Evolutionary conservation across 2,329 filamentous ascomycete species (phyloP).

Genomic region (Triangularia setosa): DNA sequence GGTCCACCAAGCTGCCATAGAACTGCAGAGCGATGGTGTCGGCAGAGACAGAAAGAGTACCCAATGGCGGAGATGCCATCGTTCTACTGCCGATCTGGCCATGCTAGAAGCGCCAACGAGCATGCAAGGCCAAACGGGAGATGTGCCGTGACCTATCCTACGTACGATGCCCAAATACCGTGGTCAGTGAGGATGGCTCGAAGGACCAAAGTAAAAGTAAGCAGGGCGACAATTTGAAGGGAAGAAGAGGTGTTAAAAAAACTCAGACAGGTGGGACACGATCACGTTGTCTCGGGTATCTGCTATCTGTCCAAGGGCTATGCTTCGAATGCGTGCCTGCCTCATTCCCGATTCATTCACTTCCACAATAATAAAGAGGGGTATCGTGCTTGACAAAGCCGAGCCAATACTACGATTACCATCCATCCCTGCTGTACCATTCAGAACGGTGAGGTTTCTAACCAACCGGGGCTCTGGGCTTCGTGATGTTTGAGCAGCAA

Average conservation of each 20-base stretch:
- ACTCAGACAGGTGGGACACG: background rate
- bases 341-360: background rate
- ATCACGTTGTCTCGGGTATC: background rate
- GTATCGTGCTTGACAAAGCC: background rate
- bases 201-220: background rate
- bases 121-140: background rate
- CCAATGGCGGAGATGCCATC: conserved; percentile 2
- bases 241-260: background rate
- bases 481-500: background rate
- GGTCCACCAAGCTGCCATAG: conserved; percentile 17
- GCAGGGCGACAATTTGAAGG: background rate
- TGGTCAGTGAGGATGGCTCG: background rate
- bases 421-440: background rate
- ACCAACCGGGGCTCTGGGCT: background rate
- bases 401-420: background rate
- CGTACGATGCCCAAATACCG: background rate
- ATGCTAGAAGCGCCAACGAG: background rate
- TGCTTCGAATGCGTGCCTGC: background rate
- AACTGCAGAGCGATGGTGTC: conserved; percentile 6
- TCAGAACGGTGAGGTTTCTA: background rate
- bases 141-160: background rate
- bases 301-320: background rate
- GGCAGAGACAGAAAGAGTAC: background rate
- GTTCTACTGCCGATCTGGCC: background rate
- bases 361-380: background rate